Conservation (phyloP, 371 early-diverging fungal species). For the Mortierella polycephala region DNA sequence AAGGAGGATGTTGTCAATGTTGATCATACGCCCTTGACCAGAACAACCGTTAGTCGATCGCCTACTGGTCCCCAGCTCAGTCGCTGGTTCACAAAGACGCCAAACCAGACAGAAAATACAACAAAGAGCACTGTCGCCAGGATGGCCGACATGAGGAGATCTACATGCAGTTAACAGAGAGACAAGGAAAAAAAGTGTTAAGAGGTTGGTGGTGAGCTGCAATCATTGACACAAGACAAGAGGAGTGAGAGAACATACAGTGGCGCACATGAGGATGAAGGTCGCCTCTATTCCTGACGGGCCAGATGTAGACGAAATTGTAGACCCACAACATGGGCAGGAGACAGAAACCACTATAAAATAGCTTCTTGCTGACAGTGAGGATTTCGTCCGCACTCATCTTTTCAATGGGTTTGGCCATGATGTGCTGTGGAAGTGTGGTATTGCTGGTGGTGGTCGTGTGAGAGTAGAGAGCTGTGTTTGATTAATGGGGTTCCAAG, state of each 20-base stretch:
- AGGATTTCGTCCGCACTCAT: constrained; percentile 65
- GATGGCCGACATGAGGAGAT: constrained; percentile 61
- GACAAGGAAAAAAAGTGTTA: neutral
- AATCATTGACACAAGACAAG: neutral
- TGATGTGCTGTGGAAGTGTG: constrained; percentile 15
- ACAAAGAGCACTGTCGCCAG: constrained; percentile 62
- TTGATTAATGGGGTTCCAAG: neutral
- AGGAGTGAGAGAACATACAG: constrained; percentile 54
- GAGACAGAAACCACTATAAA: constrained; percentile 69
- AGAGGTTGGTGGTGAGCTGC: neutral
- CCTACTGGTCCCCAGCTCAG: constrained; percentile 62
- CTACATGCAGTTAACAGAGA: constrained; percentile 33
- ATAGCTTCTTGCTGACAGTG: constrained; percentile 66
- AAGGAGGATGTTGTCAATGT: neutral
- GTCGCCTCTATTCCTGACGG: constrained; percentile 50
- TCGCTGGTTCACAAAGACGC: constrained; percentile 64
- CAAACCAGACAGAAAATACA: constrained; percentile 65
- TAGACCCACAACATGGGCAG: constrained; percentile 71
- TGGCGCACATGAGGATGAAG: constrained; percentile 60
- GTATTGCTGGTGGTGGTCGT: neutral
- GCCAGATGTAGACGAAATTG: constrained; percentile 67
- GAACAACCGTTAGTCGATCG: constrained; percentile 67
- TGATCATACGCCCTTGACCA: constrained; percentile 60
- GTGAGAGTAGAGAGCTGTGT: neutral
- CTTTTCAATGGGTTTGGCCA: constrained; percentile 64